These are phyloP conservation scores for Arctium lappa DNA, from an alignment of 129 eudicot species.

Conservation along the genomic window DNA sequence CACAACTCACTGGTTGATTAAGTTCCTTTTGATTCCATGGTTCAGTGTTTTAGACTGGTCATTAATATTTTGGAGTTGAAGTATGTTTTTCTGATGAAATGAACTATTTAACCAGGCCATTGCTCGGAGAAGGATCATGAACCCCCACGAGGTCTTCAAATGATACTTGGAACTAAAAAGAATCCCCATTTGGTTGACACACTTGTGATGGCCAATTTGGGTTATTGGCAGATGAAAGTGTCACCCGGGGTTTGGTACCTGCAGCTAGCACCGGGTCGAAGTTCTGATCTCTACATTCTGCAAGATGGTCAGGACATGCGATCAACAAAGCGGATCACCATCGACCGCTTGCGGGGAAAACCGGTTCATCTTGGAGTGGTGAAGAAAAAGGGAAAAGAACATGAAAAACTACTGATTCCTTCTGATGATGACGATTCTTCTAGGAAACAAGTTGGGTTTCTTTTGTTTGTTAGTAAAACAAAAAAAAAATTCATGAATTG, in stretches of 20 bases:
- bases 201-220: constrained; percentile 96
- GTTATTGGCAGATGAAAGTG: constrained; percentile 99
- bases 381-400: constrained; percentile 88
- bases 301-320: constrained; percentile 55
- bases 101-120: constrained; percentile 57
- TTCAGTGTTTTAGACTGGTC: no score
- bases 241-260: constrained; percentile 95
- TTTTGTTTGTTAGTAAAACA: neutral
- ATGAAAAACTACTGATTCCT: constrained; percentile 63
- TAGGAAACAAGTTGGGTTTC: constrained; percentile 38
- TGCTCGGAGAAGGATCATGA: constrained; percentile 95
- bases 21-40: no score
- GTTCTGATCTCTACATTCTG: constrained; percentile 83
- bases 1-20: no score
- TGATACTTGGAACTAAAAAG: constrained; percentile 85
- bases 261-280: constrained; percentile 96
- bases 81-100: constrained; percentile 6
- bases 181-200: constrained; percentile 93
- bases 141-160: constrained; percentile 92
- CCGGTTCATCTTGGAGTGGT: constrained; percentile 82
- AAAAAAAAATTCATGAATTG: neutral
- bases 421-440: constrained; percentile 61
- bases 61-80: no score
- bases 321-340: constrained; percentile 61
- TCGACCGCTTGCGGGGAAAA: constrained; percentile 77